Percentiles rank a stretch among this genome's conserved stretches.
Conservation (phyloP, 2,329 filamentous ascomycete species). For the Botryotinia calthae region DNA sequence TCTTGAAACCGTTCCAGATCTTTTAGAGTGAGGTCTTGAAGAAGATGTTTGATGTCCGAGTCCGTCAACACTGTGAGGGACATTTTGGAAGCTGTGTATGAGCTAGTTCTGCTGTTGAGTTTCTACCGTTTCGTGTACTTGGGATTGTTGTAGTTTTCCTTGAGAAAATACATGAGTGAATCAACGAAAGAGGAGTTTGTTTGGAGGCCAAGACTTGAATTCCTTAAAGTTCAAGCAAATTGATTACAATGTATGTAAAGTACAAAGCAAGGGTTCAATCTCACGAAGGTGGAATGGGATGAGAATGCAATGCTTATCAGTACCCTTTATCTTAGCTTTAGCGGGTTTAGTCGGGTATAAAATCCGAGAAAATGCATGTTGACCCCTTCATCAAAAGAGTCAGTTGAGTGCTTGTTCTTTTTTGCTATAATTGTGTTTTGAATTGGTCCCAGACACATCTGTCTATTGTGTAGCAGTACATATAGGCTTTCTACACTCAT, state of each 20-base stretch:
- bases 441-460: neutral
- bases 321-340: neutral
- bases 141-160: neutral
- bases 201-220: neutral
- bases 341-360: neutral
- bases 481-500: neutral
- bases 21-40: slow-evolving; percentile 52
- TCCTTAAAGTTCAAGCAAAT: neutral
- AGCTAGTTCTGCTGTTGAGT: neutral
- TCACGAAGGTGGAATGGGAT: slow-evolving; percentile 1
- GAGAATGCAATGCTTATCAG: slow-evolving; percentile 8
- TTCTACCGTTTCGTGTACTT: neutral
- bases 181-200: neutral
- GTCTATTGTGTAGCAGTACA: neutral
- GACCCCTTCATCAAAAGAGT: neutral
- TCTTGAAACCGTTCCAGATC: slow-evolving; percentile 54
- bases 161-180: neutral
- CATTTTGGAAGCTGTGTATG: slow-evolving; percentile 43
- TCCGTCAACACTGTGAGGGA: slow-evolving; percentile 57
- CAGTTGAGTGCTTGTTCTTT: neutral
- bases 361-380: neutral
- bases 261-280: neutral
- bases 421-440: neutral
- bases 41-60: slow-evolving; percentile 52
- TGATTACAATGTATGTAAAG: neutral